A percentile compares a stretch with the other conserved stretches of the same genome.
phyloP scores from a whole-genome alignment of 345 rosid species.

The Syzygium jambos region DNA sequence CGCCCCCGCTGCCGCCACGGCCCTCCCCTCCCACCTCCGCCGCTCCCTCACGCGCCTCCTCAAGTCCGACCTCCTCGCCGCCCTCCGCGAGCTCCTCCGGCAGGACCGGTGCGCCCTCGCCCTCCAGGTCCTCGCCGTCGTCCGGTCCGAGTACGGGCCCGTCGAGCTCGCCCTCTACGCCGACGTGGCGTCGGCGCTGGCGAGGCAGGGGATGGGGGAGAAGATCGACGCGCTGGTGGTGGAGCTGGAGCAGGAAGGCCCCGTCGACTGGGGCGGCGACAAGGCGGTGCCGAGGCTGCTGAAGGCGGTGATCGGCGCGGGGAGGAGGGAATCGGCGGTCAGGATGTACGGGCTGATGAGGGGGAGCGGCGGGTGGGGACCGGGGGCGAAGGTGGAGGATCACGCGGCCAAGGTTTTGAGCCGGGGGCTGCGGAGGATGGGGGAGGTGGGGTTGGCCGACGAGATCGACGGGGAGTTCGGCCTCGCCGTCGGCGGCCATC shows the following conservation, averaged over 20 bases:
- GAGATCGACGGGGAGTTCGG: conserved; percentile 41
- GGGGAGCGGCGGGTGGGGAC: conserved; percentile 59
- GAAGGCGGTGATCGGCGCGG: conserved; percentile 48
- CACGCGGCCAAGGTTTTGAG: conserved; percentile 46
- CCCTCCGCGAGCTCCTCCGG: conserved; percentile 77
- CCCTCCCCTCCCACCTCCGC: conserved; percentile 70
- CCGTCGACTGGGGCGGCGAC: conserved; percentile 25
- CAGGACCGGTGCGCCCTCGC: conserved; percentile 67
- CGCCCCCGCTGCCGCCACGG: conserved; percentile 37
- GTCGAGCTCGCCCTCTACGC: conserved; percentile 47
- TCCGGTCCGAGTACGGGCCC: conserved; percentile 53
- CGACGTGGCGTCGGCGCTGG: conserved; percentile 46
- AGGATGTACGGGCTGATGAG: conserved; percentile 59
- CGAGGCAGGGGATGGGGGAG: conserved; percentile 31
- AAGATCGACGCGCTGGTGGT: conserved; percentile 52
- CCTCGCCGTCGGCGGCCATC: background rate
- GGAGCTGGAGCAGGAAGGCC: conserved; percentile 30
- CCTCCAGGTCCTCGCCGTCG: conserved; percentile 55
- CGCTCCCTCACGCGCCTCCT: conserved; percentile 65
- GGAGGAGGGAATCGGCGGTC: conserved; percentile 63
- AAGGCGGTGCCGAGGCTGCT: conserved; percentile 49
- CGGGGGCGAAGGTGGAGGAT: conserved; percentile 49
- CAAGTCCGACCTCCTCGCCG: conserved; percentile 24
- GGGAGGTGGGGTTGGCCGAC: conserved; percentile 44
- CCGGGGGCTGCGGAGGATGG: conserved; percentile 51